Conservation (phyloP, 352 stramenopile species). For the Pythium utonaiense region DNA sequence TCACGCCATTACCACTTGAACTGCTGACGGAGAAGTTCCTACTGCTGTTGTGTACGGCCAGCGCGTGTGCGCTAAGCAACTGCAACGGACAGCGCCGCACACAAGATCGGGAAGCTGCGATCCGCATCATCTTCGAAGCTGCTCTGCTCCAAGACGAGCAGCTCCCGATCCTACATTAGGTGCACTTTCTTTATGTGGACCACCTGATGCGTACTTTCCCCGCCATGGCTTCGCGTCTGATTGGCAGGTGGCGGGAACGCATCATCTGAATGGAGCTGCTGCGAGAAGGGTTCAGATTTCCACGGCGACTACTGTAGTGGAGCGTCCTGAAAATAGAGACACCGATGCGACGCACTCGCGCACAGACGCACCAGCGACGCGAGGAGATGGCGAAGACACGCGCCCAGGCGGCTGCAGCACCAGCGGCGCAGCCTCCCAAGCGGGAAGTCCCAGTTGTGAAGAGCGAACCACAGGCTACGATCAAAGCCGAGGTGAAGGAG, state of each 20-base stretch:
- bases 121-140: not conserved
- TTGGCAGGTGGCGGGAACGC: constrained; percentile 8
- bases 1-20: not conserved
- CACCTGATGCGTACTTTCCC: not conserved
- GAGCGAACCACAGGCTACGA: not conserved
- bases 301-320: not conserved
- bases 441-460: not conserved
- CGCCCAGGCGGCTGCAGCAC: not conserved
- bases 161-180: not conserved
- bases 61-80: not conserved
- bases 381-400: constrained; percentile 13
- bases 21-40: not conserved
- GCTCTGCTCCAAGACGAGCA: not conserved
- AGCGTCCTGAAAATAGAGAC: not conserved
- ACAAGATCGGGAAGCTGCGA: not conserved
- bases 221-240: not conserved
- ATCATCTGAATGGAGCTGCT: not conserved
- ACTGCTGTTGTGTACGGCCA: not conserved
- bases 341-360: constrained; percentile 22
- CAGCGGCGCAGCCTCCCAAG: not conserved
- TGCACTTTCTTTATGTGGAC: not conserved
- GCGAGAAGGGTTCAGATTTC: not conserved
- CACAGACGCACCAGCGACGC: constrained; percentile 17
- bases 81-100: not conserved
- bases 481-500: constrained; percentile 1